These are phyloP conservation scores for Phaeosphaeria sp. DNA, from an alignment of 2,329 filamentous ascomycete species.

Conservation along the genomic window DNA sequence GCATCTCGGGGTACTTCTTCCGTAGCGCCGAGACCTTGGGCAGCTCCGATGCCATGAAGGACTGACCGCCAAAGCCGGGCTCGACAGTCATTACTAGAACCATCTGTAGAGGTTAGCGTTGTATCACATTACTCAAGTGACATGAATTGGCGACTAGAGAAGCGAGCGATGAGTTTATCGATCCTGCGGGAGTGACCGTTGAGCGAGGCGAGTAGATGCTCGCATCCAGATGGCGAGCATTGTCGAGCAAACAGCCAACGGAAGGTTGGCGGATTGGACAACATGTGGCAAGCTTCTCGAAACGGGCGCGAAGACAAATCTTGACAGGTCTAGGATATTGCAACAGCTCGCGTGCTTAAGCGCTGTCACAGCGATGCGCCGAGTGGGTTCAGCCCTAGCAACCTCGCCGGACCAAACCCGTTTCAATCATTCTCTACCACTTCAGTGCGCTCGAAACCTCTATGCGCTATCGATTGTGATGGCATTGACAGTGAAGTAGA, in stretches of 20 bases:
- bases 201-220: conserved; percentile 19
- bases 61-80: conserved; percentile 96
- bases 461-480: conserved; percentile 23
- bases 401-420: conserved; percentile 15
- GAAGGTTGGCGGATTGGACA: conserved; percentile 4
- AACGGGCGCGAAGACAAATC: conserved; percentile 14
- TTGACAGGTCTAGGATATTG: conserved; percentile 21
- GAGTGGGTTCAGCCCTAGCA: conserved; percentile 28
- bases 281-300: conserved; percentile 24
- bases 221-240: conserved; percentile 6
- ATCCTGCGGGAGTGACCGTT: conserved; percentile 14
- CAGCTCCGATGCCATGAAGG: conserved; percentile 96
- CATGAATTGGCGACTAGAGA: not conserved
- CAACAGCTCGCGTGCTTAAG: conserved; percentile 35
- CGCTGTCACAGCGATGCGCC: conserved; percentile 39
- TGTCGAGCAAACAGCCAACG: conserved; percentile 15
- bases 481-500: not conserved
- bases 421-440: conserved; percentile 19
- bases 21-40: conserved; percentile 90
- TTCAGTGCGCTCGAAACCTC: conserved; percentile 14
- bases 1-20: conserved; percentile 83
- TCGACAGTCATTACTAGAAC: conserved; percentile 98
- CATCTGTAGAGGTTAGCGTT: conserved; percentile 69
- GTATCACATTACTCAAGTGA: not conserved
- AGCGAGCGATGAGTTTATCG: conserved; percentile 8